These are phyloP conservation scores for Testicularia cyperi DNA, from an alignment of 1,284 basidiomycete species.

Conservation along the genomic window DNA sequence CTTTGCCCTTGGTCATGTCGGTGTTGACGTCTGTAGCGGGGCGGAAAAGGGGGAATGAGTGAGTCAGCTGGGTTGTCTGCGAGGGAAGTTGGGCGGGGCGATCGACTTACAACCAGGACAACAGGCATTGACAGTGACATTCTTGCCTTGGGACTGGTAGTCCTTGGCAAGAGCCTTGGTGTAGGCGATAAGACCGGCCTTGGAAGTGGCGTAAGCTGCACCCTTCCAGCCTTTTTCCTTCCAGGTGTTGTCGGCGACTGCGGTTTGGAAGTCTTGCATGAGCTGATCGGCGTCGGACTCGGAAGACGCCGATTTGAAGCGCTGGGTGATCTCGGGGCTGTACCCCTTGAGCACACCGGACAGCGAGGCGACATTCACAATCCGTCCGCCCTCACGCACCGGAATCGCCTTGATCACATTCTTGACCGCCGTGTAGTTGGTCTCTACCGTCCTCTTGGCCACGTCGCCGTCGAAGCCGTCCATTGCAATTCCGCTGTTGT, in stretches of 20 bases:
- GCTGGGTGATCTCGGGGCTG: conserved; percentile 21
- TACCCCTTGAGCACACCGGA: conserved; percentile 44
- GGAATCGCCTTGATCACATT: conserved; percentile 42
- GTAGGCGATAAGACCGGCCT: conserved; percentile 47
- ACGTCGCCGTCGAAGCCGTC: conserved; percentile 49
- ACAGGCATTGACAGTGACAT: conserved; percentile 42
- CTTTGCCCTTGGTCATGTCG: conserved; percentile 51
- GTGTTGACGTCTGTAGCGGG: conserved; percentile 43
- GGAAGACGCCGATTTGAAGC: conserved; percentile 24
- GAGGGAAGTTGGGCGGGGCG: not conserved
- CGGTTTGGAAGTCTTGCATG: conserved; percentile 40
- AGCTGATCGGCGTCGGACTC: conserved; percentile 32
- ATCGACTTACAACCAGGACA: conserved; percentile 51
- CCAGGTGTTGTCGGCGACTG: conserved; percentile 39
- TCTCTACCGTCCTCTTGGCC: conserved; percentile 48
- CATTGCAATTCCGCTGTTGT: conserved; percentile 56
- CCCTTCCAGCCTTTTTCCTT: conserved; percentile 55
- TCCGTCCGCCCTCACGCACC: conserved; percentile 34
- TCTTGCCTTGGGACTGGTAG: conserved; percentile 25
- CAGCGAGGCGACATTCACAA: conserved; percentile 49
- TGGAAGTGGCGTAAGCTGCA: conserved; percentile 49
- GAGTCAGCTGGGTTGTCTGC: conserved; percentile 1
- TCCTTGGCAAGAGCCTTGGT: conserved; percentile 42
- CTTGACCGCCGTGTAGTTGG: conserved; percentile 52
- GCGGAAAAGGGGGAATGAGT: not conserved